phyloP scores from a whole-genome alignment of 495 filamentous ascomycete genomes.

The Xeromyces bisporus region DNA sequence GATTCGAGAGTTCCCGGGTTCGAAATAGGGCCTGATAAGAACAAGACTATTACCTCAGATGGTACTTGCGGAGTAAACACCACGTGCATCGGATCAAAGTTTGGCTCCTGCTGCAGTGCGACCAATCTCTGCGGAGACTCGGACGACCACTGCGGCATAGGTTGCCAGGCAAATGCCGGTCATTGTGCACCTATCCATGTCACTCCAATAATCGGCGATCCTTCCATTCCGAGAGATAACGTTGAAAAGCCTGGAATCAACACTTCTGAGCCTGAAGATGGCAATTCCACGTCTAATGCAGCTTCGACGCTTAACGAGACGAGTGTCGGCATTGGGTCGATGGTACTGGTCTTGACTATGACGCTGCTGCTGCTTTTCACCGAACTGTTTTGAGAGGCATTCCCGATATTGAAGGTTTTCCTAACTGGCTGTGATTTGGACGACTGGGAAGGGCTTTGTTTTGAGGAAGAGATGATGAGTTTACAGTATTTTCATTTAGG shows the following conservation, averaged over 20 bases:
- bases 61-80: slow-evolving; percentile 34
- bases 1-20: slow-evolving; percentile 11
- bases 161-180: slow-evolving; percentile 33
- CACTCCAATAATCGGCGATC: neutral
- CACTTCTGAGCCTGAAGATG: neutral
- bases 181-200: slow-evolving; percentile 14
- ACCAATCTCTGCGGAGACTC: slow-evolving; percentile 32
- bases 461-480: too few relatives aligned
- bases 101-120: slow-evolving; percentile 26
- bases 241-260: neutral
- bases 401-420: too few relatives aligned
- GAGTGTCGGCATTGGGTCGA: too few relatives aligned
- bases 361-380: too few relatives aligned
- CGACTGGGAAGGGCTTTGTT: too few relatives aligned
- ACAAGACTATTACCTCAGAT: slow-evolving; percentile 27
- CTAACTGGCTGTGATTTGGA: too few relatives aligned
- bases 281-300: neutral
- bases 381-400: too few relatives aligned
- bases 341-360: too few relatives aligned
- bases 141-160: slow-evolving; percentile 30
- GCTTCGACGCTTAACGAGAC: too few relatives aligned
- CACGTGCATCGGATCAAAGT: slow-evolving; percentile 32
- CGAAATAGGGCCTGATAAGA: slow-evolving; percentile 8
- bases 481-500: too few relatives aligned
- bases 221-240: too few relatives aligned